These are phyloP conservation scores for Rugonectria rugulosa DNA, from an alignment of 2,329 filamentous ascomycete species.

Conservation along the genomic window DNA sequence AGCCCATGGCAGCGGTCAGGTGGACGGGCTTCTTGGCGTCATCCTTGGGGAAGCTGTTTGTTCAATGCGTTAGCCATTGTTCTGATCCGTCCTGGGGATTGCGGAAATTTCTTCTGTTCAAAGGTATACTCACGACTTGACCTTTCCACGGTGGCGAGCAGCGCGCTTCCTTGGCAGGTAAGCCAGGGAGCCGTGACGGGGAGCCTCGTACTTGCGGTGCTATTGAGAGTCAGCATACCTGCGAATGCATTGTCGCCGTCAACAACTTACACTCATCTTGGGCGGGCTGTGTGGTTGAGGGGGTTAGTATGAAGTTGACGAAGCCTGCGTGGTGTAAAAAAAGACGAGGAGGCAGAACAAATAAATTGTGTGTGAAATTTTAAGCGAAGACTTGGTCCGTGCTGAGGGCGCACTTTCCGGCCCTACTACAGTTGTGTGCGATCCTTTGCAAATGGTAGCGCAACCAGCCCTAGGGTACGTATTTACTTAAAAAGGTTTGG, in stretches of 20 bases:
- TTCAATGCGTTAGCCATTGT: constrained; percentile 39
- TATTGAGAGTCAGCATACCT: constrained; percentile 35
- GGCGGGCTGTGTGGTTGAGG: constrained; percentile 46
- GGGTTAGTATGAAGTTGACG: constrained; percentile 49
- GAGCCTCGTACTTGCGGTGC: constrained; percentile 77
- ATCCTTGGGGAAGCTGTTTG: constrained; percentile 95
- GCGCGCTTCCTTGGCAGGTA: constrained; percentile 92
- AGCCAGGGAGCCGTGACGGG: constrained; percentile 92
- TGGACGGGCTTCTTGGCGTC: constrained; percentile 99
- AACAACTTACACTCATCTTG: constrained; percentile 52
- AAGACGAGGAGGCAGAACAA: constrained; percentile 43
- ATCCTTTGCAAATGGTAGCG: not conserved
- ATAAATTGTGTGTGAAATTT: constrained; percentile 49
- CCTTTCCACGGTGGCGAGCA: constrained; percentile 93
- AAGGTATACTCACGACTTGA: constrained; percentile 83
- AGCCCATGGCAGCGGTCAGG: constrained; percentile 97
- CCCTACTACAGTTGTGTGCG: too few relatives aligned
- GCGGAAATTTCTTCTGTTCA: constrained; percentile 13
- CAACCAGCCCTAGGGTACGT: constrained; percentile 11
- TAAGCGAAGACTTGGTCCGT: constrained; percentile 47
- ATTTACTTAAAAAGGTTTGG: not conserved
- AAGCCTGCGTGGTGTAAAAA: constrained; percentile 41
- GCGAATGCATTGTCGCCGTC: constrained; percentile 32
- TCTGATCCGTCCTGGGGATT: constrained; percentile 5
- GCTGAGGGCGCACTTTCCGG: constrained; percentile 24